phyloP scores from a whole-genome alignment of 305 asterid genomes.

The Solanum aculeatissimum region DNA sequence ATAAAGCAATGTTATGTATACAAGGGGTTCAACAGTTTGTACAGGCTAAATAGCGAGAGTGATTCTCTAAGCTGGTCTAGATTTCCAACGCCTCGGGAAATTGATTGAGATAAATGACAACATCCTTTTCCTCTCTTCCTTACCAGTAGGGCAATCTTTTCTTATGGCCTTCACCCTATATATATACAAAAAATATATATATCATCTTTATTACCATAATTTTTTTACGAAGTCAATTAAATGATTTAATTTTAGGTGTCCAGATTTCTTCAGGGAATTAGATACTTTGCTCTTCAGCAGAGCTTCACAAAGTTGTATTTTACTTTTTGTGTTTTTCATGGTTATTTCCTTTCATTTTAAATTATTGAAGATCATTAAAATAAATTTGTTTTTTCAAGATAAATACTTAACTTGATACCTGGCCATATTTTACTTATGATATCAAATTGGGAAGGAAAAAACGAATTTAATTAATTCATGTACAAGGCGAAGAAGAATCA shows the following conservation, averaged over 20 bases:
- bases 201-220: background rate
- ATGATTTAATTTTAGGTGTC: background rate
- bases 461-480: background rate
- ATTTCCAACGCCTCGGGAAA: no score
- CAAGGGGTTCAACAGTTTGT: background rate
- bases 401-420: background rate
- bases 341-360: background rate
- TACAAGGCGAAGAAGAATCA: no score
- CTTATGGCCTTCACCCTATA: background rate
- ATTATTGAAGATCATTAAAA: background rate
- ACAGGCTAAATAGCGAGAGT: no score
- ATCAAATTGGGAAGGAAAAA: background rate
- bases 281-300: background rate
- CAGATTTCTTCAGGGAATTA: background rate
- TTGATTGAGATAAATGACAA: no score
- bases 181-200: background rate
- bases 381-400: background rate
- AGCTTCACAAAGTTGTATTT: background rate
- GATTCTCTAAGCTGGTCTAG: no score
- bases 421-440: background rate
- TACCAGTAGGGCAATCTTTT: no score
- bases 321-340: background rate
- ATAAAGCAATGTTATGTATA: background rate
- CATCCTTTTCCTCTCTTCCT: no score
- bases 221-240: background rate